phyloP scores from a whole-genome alignment of 2,329 filamentous ascomycete species.

The Ophiosphaerella herpotricha region DNA sequence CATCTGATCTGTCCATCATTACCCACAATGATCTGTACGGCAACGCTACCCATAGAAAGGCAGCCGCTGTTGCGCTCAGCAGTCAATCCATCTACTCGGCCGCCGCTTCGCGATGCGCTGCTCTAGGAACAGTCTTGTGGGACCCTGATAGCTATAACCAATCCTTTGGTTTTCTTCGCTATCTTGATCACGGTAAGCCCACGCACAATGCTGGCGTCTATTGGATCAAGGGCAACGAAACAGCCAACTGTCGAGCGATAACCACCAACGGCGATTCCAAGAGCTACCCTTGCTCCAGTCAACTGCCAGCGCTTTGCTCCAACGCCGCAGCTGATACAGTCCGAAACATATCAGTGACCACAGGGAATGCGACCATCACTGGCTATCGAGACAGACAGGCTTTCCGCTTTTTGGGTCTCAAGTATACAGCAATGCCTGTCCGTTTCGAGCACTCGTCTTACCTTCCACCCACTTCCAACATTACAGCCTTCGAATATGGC shows the following conservation, averaged over 20 bases:
- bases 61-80: slow-evolving; percentile 22
- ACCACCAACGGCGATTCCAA: slow-evolving; percentile 19
- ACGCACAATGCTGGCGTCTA: slow-evolving; percentile 15
- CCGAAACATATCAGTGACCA: slow-evolving; percentile 22
- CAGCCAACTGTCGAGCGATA: slow-evolving; percentile 24
- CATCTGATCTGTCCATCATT: slow-evolving; percentile 36
- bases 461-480: slow-evolving; percentile 36
- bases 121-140: slow-evolving; percentile 28
- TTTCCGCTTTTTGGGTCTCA: slow-evolving; percentile 58
- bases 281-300: slow-evolving; percentile 20
- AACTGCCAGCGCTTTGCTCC: slow-evolving; percentile 30
- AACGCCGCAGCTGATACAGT: slow-evolving; percentile 21
- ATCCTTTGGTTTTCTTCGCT: slow-evolving; percentile 21
- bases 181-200: slow-evolving; percentile 21
- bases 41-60: slow-evolving; percentile 24
- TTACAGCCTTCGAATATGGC: slow-evolving; percentile 42
- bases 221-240: slow-evolving; percentile 21
- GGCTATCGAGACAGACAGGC: slow-evolving; percentile 53
- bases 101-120: slow-evolving; percentile 21
- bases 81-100: slow-evolving; percentile 10
- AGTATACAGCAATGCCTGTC: slow-evolving; percentile 52
- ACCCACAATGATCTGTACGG: slow-evolving; percentile 36
- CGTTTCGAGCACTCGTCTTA: slow-evolving; percentile 55
- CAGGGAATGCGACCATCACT: slow-evolving; percentile 23
- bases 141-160: slow-evolving; percentile 10